Base-by-base conservation (phyloP, 495 filamentous ascomycete genomes). In the Penicillium psychrofluorescens region DNA sequence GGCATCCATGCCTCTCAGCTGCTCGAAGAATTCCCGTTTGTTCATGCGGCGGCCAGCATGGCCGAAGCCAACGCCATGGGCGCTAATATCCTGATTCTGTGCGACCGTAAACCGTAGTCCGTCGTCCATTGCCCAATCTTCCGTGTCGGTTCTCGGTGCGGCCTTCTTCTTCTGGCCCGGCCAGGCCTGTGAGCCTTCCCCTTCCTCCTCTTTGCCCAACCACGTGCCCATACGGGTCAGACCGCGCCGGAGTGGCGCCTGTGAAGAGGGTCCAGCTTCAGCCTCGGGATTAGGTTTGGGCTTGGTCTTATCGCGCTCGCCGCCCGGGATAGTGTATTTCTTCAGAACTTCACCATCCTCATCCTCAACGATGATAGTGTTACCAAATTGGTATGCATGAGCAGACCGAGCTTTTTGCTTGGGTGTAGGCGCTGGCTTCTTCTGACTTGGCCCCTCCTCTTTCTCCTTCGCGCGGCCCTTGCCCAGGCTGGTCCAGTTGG, bases 291-390 rank as follows among this genome's bases (percentile, higher is more conserved):
- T 45, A 31, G 50, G 35, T 36, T 43, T 38, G 8, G 33, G 39
- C 35, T 60, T 56, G 35, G 43, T 36, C 10, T 40, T 15, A 60
- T 61, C 52, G 55, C 22, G 22, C 2, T 52, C 56, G 51, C 45
- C 4, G 13, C 72, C 54, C 9, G 90, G 85, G 28, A 96, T 83
- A 41, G 95, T 88, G 61, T 95, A 97, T 46, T 92, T 95, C 72
- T 95, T 94, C 61, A 99, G 79, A 10, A 99, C 94, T 57, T 99
- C 94, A 28, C 94, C 94, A 58, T 95, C 86, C 60, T 91, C 90
- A 53, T 99, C 90, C 64, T 99, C 94, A 11, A 99, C 89, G 56
- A 99, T 96, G 52, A 99, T 91, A 61, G 90, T 95, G 51, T 88
- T 92, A 36, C 90, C 94, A 53, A 91, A 96, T 52, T 95, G 89